Base-by-base conservation (phyloP, 768 basidiomycete genomes). In the Phanerodontia chrysosporium region DNA sequence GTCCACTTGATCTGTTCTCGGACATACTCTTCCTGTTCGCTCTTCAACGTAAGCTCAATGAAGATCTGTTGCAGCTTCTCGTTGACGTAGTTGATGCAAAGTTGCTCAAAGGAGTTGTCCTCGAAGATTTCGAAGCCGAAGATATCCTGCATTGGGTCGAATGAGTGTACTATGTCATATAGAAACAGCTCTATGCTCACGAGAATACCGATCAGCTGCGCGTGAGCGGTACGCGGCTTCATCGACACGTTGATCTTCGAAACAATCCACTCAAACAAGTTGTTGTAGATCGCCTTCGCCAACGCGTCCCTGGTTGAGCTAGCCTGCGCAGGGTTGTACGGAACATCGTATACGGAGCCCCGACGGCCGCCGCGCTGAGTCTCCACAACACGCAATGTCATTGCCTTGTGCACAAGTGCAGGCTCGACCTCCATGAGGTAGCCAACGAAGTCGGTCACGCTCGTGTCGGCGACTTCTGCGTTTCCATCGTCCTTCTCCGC, bases 71-170 rank as follows among this genome's bases (percentile, higher is more conserved):
- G 96, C 25, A 99, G 82, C 75, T 99, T 99, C 75, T 99, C 97
- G 80, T 99, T 99, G 77, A 98, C 97, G 67, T 99, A 99, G 78
- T 99, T 99, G 81, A 99, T 99, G 77, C 97, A 99, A 21, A 99
- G 85, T 73, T 99, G 95, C 70, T 95, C 94, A 69, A 95, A 95
- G 4, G 92, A 94, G 73, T 96, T 96, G 72, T 95, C 91, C 89
- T 95, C 89, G 69, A 99, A 98, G 67, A 98, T 98, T 74, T 99
- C 95, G 67, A 99, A 99, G 12, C 96, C 96, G 72, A 97, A 99
- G 66, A 99, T 99, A 75, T 99, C 96, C 89, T 91, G 55, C 28
- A 42, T 3, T 32, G 53, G 13, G 58, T n/a, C 36, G 4, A 39
- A 39, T 54, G 5, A 54, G 32, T 36, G 14, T 27, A 22, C 3